Conservation (phyloP, 1,284 basidiomycete genomes). For the Testicularia cyperi region DNA sequence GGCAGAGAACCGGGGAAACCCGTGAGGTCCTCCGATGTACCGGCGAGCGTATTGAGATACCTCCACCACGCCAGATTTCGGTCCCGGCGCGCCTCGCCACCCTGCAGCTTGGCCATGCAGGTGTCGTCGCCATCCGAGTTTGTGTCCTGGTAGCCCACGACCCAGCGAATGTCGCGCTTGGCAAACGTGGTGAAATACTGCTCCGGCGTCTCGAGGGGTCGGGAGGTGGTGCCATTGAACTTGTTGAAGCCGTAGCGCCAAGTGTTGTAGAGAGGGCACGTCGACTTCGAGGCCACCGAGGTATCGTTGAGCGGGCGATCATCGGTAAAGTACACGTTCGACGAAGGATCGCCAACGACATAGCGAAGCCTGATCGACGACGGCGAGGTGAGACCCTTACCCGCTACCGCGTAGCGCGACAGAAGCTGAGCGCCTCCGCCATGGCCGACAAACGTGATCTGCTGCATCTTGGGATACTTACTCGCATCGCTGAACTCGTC, state of each 20-base stretch:
- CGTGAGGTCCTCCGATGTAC: slow-evolving; percentile 45
- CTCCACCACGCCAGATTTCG: slow-evolving; percentile 56
- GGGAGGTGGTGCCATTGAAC: slow-evolving; percentile 35
- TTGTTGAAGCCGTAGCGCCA: slow-evolving; percentile 55
- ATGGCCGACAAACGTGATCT: slow-evolving; percentile 56
- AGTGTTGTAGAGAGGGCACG: slow-evolving; percentile 46
- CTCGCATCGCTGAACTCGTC: slow-evolving; percentile 38
- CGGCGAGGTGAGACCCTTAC: slow-evolving; percentile 21
- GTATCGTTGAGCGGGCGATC: slow-evolving; percentile 46
- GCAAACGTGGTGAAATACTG: slow-evolving; percentile 49
- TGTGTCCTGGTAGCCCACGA: slow-evolving; percentile 52
- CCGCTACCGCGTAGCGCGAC: slow-evolving; percentile 51
- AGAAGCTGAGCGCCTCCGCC: slow-evolving; percentile 56
- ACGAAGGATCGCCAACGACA: slow-evolving; percentile 55
- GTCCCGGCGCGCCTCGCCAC: slow-evolving; percentile 51
- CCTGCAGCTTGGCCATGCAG: slow-evolving; percentile 57
- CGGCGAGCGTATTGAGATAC: slow-evolving; percentile 53
- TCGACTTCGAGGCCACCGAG: slow-evolving; percentile 25
- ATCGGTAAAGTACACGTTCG: slow-evolving; percentile 48
- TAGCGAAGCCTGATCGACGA: slow-evolving; percentile 45
- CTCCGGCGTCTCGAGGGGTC: slow-evolving; percentile 18
- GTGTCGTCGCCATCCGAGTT: slow-evolving; percentile 48
- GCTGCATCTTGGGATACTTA: slow-evolving; percentile 48
- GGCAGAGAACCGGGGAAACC: slow-evolving; percentile 48
- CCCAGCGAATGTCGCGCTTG: slow-evolving; percentile 50